Percentiles rank a stretch among this genome's conserved stretches.
Conservation (phyloP, 306 rosid species). For the Inga laurina region DNA sequence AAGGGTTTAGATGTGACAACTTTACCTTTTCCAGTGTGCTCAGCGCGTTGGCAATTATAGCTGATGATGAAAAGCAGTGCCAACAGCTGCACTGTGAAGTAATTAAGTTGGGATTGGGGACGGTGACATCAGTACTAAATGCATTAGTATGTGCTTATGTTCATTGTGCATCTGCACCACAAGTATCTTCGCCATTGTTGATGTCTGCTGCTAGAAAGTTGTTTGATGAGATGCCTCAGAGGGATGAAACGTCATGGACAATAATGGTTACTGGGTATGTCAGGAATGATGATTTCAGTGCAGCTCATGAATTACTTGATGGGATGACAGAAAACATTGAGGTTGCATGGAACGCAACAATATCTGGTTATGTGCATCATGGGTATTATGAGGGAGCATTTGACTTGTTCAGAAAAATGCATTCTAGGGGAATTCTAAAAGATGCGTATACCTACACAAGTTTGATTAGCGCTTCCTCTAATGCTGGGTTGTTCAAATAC, state of each 20-base stretch:
- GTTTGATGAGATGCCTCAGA: constrained; percentile 22
- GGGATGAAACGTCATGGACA: constrained; percentile 18
- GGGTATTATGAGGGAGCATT: constrained; percentile 38
- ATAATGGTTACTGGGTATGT: constrained; percentile 27
- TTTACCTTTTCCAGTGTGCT: constrained; percentile 42
- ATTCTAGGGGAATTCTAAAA: constrained; percentile 38
- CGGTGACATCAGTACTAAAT: constrained; percentile 19
- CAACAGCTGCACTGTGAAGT: constrained; percentile 46
- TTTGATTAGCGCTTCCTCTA: constrained; percentile 35
- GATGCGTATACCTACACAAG: constrained; percentile 58
- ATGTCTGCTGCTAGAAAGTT: constrained; percentile 37
- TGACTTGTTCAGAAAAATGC: constrained; percentile 50
- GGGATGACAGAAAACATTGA: constrained; percentile 21
- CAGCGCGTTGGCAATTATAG: constrained; percentile 36
- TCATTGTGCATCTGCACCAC: constrained; percentile 11
- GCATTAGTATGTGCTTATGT: constrained; percentile 3
- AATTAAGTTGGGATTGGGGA: constrained; percentile 36
- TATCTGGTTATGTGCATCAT: constrained; percentile 30
- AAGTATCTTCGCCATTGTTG: not conserved
- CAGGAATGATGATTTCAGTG: constrained; percentile 6
- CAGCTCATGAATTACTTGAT: constrained; percentile 12
- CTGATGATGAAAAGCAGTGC: constrained; percentile 45
- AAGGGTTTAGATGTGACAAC: constrained; percentile 37
- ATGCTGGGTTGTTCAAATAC: constrained; percentile 29
- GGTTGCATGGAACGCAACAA: constrained; percentile 49